Conservation (phyloP, 306 rosid species). For the Mimosa bimucronata region DNA sequence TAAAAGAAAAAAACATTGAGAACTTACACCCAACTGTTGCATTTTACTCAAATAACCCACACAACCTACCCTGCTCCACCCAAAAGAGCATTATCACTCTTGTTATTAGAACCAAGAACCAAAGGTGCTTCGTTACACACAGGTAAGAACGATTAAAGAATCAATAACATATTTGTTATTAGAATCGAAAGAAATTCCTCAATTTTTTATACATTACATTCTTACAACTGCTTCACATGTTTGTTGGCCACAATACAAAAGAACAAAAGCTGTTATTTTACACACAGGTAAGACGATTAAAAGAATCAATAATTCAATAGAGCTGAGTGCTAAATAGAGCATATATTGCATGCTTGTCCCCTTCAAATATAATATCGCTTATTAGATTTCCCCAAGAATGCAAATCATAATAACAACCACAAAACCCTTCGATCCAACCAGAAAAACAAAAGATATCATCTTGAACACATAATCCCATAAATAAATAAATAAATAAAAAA, state of each 20-base stretch:
- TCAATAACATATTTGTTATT: neutral
- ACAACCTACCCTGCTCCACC: constrained; percentile 4
- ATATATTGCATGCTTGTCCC: neutral
- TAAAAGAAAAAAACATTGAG: constrained; percentile 14
- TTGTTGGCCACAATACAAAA: neutral
- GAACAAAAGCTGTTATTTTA: neutral
- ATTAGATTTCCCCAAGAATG: neutral
- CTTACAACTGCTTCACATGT: neutral
- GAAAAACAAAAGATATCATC: constrained; percentile 3
- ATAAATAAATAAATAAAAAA: no score
- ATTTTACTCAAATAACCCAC: neutral
- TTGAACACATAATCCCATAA: neutral
- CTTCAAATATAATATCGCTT: neutral
- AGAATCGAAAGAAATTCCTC: neutral
- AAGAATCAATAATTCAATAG: neutral
- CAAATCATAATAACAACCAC: neutral
- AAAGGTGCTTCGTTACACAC: no score
- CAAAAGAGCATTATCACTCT: neutral
- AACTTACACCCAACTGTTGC: constrained; percentile 24
- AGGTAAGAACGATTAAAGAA: no score
- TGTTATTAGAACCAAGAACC: neutral
- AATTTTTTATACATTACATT: neutral
- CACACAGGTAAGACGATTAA: neutral
- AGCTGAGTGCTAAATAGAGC: neutral
- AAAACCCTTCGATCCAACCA: constrained; percentile 9